These are phyloP conservation scores for Phaeoacremonium minimum DNA, from an alignment of 2,329 filamentous ascomycete species.

Conservation along the genomic window DNA sequence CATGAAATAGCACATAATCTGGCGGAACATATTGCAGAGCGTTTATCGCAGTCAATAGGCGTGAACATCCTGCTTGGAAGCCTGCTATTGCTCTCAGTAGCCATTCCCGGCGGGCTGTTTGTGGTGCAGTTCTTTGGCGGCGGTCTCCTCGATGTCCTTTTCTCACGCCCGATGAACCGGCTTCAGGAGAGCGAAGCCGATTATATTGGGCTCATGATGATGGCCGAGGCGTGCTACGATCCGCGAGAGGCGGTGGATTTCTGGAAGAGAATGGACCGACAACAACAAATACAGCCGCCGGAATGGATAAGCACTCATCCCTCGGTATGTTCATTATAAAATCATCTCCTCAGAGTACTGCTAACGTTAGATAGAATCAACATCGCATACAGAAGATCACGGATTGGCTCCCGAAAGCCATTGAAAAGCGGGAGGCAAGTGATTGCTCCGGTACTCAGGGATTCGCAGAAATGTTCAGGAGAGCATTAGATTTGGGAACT, in stretches of 20 bases:
- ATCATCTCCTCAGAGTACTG: neutral
- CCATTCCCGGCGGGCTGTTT: conserved; percentile 36
- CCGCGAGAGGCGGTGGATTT: conserved; percentile 63
- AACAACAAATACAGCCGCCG: conserved; percentile 46
- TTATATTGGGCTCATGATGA: conserved; percentile 78
- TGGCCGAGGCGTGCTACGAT: conserved; percentile 75
- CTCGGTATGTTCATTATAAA: conserved; percentile 48
- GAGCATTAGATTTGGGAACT: conserved; percentile 34
- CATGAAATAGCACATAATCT: conserved; percentile 79
- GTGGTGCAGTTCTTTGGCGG: conserved; percentile 34
- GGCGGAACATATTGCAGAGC: conserved; percentile 64
- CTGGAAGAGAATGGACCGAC: conserved; percentile 62
- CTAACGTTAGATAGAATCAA: conserved; percentile 39
- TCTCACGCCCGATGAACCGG: conserved; percentile 63
- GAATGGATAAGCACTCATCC: conserved; percentile 77
- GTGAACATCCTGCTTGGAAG: conserved; percentile 46
- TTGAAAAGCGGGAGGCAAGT: conserved; percentile 48
- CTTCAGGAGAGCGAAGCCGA: conserved; percentile 75
- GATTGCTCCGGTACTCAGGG: conserved; percentile 47
- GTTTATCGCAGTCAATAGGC: conserved; percentile 49
- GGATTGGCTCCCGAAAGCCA: conserved; percentile 56
- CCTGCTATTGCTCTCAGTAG: conserved; percentile 41
- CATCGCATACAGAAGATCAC: conserved; percentile 61
- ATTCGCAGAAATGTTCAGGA: conserved; percentile 49
- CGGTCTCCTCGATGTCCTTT: conserved; percentile 57